Base-by-base conservation (phyloP, 805 yeast species). In the Candida sakaeoensis region DNA sequence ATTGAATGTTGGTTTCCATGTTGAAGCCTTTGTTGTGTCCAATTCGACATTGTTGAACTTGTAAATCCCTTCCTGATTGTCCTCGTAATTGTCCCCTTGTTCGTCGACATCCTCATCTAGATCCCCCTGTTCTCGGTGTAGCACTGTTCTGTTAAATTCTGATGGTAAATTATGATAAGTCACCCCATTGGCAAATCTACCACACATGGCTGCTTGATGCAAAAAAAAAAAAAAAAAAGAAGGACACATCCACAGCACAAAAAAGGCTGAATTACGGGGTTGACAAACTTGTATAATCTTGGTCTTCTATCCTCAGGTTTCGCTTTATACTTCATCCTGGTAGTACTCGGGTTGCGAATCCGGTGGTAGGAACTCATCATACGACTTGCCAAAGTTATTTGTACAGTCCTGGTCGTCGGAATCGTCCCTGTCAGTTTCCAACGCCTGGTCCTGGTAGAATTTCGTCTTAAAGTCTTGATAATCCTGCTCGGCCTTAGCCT, bases 171-270 rank as follows among this genome's bases (percentile, higher is more conserved):
- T 57, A 12, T 46, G 24, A 7, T 21, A 7, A 54, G 66, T 77
- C 39, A 70, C 55, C 14, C 72, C 66, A 49, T 76, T 52, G 2
- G 83, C 74, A 49, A 69, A 80, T 36, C 86, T 55, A 14, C 86
- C 86, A 58, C 86, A 80, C 86, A 80, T 79, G 18, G 3, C 15
- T 16, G 3, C 4, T 21, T 8, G 19, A 5, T 19, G 10, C n/a
- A 21, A n/a, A n/a, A n/a, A n/a, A n/a, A n/a, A n/a, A n/a, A n/a
- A n/a, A n/a, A n/a, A n/a, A n/a, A n/a, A n/a, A n/a, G n/a, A n/a
- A n/a, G n/a, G n/a, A n/a, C n/a, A n/a, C n/a, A n/a, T n/a, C n/a
- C n/a, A n/a, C n/a, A n/a, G n/a, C n/a, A n/a, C n/a, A n/a, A n/a
- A n/a, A n/a, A n/a, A n/a, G n/a, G n/a, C n/a, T n/a, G n/a, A n/a